Evolutionary conservation across 1,284 basidiomycete species (phyloP), one percentile per base, ranked within the genome.

Genomic region (Naganishia cerealis): DNA sequence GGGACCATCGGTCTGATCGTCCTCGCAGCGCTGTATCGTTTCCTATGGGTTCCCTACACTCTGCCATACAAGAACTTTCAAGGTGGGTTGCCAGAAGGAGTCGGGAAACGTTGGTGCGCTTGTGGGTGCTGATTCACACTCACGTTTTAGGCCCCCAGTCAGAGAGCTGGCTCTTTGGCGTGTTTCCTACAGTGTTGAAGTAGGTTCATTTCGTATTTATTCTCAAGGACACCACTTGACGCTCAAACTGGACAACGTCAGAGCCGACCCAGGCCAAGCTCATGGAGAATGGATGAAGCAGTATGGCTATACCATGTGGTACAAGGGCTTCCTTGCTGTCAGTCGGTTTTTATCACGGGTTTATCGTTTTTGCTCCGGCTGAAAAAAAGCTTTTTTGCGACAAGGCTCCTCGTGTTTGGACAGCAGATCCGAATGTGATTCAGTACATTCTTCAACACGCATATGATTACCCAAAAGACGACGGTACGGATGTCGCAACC

Each of bases 401-500:
- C 6, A 71, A 75, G 16, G 39, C 40, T 6, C 72, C 70, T 48
- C 80, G 87, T 21, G 81, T 90, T 65, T 81, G 87, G 78, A 86
- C 86, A 18, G 84, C 83, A 48, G 88, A 90, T 76, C 84, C 85
- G 0, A 78, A 81, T 29, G 87, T 88, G 0, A 77, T 89, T 33
- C 81, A 84, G 4, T 83, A 88, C 71, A 85, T 90, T 62, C 83
- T 90, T 59, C 80, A 81, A 15, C 83, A 84, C 67, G 83, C 85
- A 5, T 86, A 89, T 73, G 82, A 84, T 46, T 89, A 86, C 74
- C 87, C 86, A 24, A 90, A 89, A 74, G 87, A 88, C 1, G 83
- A 85, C 55, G 86, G 87, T 54, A 42, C 12, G 39, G 68, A 82
- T 88, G 12, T 24, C 39, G 3, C 5, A 38, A 4, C 16, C 10